Conservation (phyloP, 1,139 yeast genomes). For the Hansenula lynferdii region DNA sequence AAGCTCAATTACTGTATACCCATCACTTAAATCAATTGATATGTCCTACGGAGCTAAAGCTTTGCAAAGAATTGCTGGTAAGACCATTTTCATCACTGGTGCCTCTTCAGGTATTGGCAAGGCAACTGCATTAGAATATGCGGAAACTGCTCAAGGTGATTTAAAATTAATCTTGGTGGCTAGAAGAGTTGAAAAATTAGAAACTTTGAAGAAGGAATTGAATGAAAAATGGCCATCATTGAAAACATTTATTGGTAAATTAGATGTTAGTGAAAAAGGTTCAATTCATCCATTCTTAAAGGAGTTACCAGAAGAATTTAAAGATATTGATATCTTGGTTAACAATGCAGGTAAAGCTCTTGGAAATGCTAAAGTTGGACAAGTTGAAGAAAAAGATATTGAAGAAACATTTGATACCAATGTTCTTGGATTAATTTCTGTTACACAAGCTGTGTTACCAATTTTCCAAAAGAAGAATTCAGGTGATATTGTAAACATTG, state of each 20-base stretch:
- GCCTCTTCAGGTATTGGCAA: constrained; percentile 60
- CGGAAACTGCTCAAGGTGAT: constrained; percentile 59
- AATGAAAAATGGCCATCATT: constrained; percentile 42
- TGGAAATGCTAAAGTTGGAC: constrained; percentile 64
- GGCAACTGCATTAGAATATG: constrained; percentile 73
- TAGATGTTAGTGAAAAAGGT: constrained; percentile 57
- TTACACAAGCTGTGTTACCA: constrained; percentile 66
- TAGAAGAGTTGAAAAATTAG: constrained; percentile 46
- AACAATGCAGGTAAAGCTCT: constrained; percentile 84
- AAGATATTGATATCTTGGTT: constrained; percentile 59
- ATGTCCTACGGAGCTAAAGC: constrained; percentile 38
- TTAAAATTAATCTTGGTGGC: constrained; percentile 1
- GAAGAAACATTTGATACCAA: constrained; percentile 67
- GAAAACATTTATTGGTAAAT: constrained; percentile 41
- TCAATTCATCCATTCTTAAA: constrained; percentile 49
- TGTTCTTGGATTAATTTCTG: constrained; percentile 63
- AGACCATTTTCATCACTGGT: constrained; percentile 37
- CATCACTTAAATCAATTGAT: not conserved
- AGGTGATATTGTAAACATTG: constrained; percentile 29
- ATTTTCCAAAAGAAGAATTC: constrained; percentile 46
- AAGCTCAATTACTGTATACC: too few relatives aligned
- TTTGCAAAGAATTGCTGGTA: constrained; percentile 36
- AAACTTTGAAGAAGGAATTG: constrained; percentile 42
- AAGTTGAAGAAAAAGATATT: constrained; percentile 47
- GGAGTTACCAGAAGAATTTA: constrained; percentile 46